These are phyloP conservation scores for Parasitella parasitica DNA, from an alignment of 371 early-diverging fungal genomes.

Conservation along the genomic window DNA sequence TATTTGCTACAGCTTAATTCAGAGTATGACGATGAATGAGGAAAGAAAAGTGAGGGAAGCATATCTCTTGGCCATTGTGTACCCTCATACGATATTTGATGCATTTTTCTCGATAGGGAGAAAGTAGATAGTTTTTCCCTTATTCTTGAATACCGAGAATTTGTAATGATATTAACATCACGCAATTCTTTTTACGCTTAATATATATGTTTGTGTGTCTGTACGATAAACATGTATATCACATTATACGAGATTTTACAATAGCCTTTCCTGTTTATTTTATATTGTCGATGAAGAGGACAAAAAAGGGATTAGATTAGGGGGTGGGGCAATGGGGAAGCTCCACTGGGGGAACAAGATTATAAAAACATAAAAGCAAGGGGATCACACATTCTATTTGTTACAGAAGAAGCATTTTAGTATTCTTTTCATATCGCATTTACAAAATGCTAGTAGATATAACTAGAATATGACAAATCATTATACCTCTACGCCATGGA, in stretches of 20 bases:
- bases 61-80: background rate
- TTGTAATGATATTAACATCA: no score
- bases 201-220: background rate
- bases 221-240: background rate
- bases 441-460: no score
- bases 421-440: background rate
- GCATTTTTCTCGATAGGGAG: background rate
- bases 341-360: background rate
- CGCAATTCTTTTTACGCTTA: no score
- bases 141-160: background rate
- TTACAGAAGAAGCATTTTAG: background rate
- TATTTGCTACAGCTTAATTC: background rate
- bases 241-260: background rate
- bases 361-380: background rate
- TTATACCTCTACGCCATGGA: no score
- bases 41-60: background rate
- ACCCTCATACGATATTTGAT: background rate
- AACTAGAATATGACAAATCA: no score
- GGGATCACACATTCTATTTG: background rate
- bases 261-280: background rate
- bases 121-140: background rate
- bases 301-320: background rate
- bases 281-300: background rate
- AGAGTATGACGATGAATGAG: slow-evolving; percentile 5
- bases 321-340: background rate